phyloP scores from a whole-genome alignment of 805 yeast species.

The Myxozyma neotropica region DNA sequence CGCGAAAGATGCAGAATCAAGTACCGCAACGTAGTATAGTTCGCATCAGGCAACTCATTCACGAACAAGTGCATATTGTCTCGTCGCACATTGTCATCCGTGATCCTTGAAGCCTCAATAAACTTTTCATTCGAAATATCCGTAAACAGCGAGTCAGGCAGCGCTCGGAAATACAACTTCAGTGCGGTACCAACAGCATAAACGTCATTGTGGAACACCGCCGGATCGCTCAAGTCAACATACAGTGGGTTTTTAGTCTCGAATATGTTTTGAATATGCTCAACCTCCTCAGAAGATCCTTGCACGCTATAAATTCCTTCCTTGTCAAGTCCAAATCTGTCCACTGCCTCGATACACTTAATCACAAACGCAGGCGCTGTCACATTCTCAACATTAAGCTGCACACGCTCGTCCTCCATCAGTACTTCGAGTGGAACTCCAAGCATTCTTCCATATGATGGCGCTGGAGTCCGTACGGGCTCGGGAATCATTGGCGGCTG shows the following conservation, averaged over 20 bases:
- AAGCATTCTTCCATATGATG: conserved; percentile 50
- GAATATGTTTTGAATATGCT: conserved; percentile 69
- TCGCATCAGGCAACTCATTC: conserved; percentile 89
- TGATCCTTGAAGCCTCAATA: conserved; percentile 69
- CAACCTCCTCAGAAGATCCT: conserved; percentile 75
- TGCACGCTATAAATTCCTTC: conserved; percentile 90
- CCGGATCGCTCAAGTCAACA: conserved; percentile 56
- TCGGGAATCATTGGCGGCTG: background rate
- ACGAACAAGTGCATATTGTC: conserved; percentile 83
- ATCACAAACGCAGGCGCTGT: conserved; percentile 89
- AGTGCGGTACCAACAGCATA: conserved; percentile 85
- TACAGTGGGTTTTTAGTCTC: conserved; percentile 54
- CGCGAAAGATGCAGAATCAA: conserved; percentile 82
- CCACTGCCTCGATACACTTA: conserved; percentile 84
- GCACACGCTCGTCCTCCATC: conserved; percentile 69
- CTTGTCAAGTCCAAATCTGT: conserved; percentile 75
- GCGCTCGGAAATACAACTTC: conserved; percentile 76
- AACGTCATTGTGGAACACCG: conserved; percentile 71
- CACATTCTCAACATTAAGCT: conserved; percentile 45
- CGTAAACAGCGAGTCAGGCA: conserved; percentile 87
- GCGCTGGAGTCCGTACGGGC: background rate
- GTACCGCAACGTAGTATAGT: conserved; percentile 86
- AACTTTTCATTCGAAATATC: conserved; percentile 61
- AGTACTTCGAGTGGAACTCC: conserved; percentile 81
- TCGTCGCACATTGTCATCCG: conserved; percentile 61